Evolutionary conservation across 805 yeast genomes (phyloP).

Genomic region (Komagataella kurtzmanii): DNA sequence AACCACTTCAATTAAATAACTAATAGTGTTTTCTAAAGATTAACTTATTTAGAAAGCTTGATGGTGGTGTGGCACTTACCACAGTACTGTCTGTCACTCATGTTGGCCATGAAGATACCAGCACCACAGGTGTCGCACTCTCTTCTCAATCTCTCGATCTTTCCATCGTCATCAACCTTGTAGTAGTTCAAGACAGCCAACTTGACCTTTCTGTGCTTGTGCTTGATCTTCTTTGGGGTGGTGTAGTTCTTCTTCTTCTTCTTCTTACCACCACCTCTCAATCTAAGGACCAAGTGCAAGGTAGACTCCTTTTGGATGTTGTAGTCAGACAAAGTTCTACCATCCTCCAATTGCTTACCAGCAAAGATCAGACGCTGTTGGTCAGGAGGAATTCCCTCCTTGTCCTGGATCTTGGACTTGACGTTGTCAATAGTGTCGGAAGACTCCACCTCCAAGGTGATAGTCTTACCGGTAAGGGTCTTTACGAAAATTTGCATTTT

Average conservation of each 20-base stretch:
- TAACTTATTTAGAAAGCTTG: constrained; percentile 27
- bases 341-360: constrained; percentile 99
- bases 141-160: constrained; percentile 97
- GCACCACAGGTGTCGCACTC: constrained; percentile 97
- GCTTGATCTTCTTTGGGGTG: constrained; percentile 99
- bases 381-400: constrained; percentile 99
- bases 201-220: constrained; percentile 99
- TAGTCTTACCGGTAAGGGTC: constrained; percentile 85
- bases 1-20: neutral
- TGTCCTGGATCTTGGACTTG: constrained; percentile 97
- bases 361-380: constrained; percentile 99
- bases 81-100: constrained; percentile 98
- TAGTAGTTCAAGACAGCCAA: constrained; percentile 98
- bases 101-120: constrained; percentile 99
- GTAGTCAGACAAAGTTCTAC: constrained; percentile 98
- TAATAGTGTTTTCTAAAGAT: neutral
- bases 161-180: constrained; percentile 98
- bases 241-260: constrained; percentile 99
- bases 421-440: constrained; percentile 98
- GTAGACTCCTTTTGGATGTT: constrained; percentile 99
- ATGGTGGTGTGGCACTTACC: constrained; percentile 98
- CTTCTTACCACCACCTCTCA: constrained; percentile 98
- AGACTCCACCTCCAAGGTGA: constrained; percentile 97
- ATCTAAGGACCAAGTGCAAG: constrained; percentile 87
- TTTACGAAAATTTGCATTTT: constrained; percentile 65